A percentile compares a stretch with the other conserved stretches of the same genome.
Evolutionary conservation across 768 basidiomycete genomes (phyloP).

Genomic region (Lyophyllum atratum): DNA sequence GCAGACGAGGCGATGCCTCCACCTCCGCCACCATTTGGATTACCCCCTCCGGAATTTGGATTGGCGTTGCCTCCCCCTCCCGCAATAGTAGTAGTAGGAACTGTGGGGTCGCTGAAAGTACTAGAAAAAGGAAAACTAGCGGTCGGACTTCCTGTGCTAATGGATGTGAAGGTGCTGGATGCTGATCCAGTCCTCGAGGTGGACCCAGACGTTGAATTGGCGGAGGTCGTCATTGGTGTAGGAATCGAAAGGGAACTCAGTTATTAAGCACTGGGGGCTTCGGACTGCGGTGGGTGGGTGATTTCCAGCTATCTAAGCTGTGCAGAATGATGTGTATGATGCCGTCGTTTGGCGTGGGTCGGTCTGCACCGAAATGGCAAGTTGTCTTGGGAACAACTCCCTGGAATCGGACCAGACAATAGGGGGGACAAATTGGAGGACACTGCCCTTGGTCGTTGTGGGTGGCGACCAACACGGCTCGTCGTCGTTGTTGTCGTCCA

Average conservation of each 20-base stretch:
- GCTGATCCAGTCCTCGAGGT: not conserved
- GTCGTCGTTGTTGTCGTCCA: not conserved
- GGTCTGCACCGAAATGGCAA: not conserved
- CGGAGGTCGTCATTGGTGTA: slow-evolving; percentile 2
- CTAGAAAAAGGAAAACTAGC: not conserved
- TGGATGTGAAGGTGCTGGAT: not conserved
- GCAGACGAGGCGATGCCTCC: slow-evolving; percentile 12
- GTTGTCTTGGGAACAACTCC: not conserved
- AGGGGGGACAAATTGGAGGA: not conserved
- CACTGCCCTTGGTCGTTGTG: not conserved
- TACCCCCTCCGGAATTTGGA: not conserved
- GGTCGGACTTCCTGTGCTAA: not conserved
- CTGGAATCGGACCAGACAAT: not conserved
- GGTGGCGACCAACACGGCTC: not conserved
- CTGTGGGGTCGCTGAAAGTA: not conserved
- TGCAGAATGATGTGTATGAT: slow-evolving; percentile 6
- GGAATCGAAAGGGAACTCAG: not conserved
- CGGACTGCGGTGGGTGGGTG: slow-evolving; percentile 3
- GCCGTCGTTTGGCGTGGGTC: slow-evolving; percentile 5
- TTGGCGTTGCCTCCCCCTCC: not conserved
- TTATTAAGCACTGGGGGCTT: not conserved
- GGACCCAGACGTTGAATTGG: not conserved
- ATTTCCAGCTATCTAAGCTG: slow-evolving; percentile 1
- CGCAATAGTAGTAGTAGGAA: not conserved
- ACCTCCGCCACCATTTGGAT: not conserved